A percentile compares a stretch with the other conserved stretches of the same genome.
phyloP scores from a whole-genome alignment of 306 rosid genomes.

The Geum urbanum region DNA sequence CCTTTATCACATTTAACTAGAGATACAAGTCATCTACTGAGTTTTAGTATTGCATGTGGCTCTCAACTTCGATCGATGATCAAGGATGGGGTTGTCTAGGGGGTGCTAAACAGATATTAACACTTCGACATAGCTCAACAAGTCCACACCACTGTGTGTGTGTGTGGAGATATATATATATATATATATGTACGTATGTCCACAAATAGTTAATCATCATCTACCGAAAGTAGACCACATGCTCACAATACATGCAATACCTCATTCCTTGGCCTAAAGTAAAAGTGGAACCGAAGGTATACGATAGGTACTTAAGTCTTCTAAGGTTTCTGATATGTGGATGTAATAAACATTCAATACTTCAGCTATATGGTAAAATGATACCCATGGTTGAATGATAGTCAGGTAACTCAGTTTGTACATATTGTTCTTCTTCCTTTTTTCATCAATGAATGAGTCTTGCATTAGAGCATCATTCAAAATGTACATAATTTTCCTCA shows the following conservation, averaged over 20 bases:
- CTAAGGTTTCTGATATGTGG: background rate
- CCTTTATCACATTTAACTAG: background rate
- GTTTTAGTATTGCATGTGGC: background rate
- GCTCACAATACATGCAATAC: background rate
- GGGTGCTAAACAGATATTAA: no score
- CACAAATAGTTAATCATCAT: background rate
- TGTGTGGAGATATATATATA: background rate
- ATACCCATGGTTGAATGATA: no score
- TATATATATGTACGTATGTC: background rate
- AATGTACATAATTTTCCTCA: background rate
- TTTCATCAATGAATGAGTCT: no score
- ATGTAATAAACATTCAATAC: background rate
- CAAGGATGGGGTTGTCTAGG: no score
- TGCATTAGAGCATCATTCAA: background rate
- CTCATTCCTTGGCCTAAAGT: background rate
- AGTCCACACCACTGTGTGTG: background rate
- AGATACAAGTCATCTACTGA: background rate
- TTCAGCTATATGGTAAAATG: background rate
- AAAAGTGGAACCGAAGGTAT: background rate
- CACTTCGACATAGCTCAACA: background rate
- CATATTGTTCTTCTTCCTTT: no score
- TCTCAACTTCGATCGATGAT: background rate
- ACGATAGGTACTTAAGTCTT: background rate
- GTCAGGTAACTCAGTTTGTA: no score
- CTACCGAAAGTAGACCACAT: constrained; percentile 4